Base-by-base conservation (phyloP, 2,329 filamentous ascomycete species). In the Fusarium beomiforme region DNA sequence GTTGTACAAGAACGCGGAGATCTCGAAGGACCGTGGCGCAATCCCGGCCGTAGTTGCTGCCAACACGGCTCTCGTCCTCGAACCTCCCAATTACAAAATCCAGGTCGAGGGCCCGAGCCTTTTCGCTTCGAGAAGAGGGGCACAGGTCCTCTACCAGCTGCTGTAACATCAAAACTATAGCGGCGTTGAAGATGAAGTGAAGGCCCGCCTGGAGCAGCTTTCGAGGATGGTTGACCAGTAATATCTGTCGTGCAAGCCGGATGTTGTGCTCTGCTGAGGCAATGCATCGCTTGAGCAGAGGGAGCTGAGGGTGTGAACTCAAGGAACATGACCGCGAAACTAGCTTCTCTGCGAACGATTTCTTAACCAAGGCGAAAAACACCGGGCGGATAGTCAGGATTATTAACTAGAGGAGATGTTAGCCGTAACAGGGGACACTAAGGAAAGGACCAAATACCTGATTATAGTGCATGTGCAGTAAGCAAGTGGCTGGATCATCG, bases 171-270 rank as follows among this genome's bases (percentile, higher is more conserved):
- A 87, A 79, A 21, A 86, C 80, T 39, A 86, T 79, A 59, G 84
- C 83, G 5, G 85, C 84, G 72, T 85, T 86, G 78, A 87, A 86
- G 41, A 86, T 80, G 69, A 83, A 81, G 75, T 87, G 85, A 53
- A 87, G 78, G 13, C 83, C 82, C 1, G 81, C 79, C 42, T 85
- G 81, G 12, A 85, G 79, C 5, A 85, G 79, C 67, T 82, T 84
- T 17, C 79, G 77, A 34, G 78, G 78, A 11, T 78, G 75, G 46
- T 81, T 81, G 8, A 83, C 74, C 26, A 78, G 73, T 7, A 79
- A 75, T 13, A 85, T 75, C 59, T 83, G 80, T 21, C 81, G 79
- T 12, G 82, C 85, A 3, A 87, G 79, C 2, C 77, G 76, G 36
- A 87, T 79, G 62, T 86, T 87, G 59, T 78, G 79, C 23, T 84